Evolutionary conservation across 2,329 filamentous ascomycete genomes (phyloP).

Genomic region (Exophiala sideris): DNA sequence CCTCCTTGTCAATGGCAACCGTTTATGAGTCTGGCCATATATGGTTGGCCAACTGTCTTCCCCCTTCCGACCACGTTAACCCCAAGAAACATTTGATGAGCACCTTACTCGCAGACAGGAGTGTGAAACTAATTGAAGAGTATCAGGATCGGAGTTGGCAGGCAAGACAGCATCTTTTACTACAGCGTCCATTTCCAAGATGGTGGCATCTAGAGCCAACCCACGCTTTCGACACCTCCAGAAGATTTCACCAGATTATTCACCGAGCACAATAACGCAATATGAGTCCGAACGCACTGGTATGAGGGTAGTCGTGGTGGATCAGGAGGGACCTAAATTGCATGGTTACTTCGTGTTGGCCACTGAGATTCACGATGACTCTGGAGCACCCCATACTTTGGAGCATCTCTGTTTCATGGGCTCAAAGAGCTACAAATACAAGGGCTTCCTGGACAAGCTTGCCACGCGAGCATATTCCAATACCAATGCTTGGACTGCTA

Average conservation of each 20-base stretch:
- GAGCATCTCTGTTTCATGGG: conserved; percentile 85
- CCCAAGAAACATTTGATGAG: no score
- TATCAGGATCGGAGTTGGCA: no score
- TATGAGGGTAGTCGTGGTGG: conserved; percentile 89
- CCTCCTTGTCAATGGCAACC: no score
- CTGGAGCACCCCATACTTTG: conserved; percentile 83
- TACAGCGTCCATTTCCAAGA: conserved; percentile 3
- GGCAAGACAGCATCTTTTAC: no score
- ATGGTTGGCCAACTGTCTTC: neutral
- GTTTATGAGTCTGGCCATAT: neutral
- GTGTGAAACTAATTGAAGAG: neutral
- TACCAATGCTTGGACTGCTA: conserved; percentile 97
- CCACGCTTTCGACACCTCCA: conserved; percentile 72
- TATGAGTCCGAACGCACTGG: conserved; percentile 95
- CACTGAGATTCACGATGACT: conserved; percentile 97
- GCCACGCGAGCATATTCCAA: conserved; percentile 88
- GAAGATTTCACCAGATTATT: conserved; percentile 84
- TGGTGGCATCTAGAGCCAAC: conserved; percentile 14
- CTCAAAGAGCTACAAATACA: conserved; percentile 89
- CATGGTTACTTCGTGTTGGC: conserved; percentile 92
- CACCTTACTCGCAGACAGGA: no score
- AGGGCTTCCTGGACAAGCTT: conserved; percentile 90
- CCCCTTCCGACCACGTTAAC: no score
- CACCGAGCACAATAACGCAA: conserved; percentile 81
- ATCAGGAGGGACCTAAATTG: conserved; percentile 91